Percentiles rank a stretch among this genome's conserved stretches.
These are phyloP conservation scores for Verbascum thapsus DNA, from an alignment of 257 asterid species.

Conservation along the genomic window DNA sequence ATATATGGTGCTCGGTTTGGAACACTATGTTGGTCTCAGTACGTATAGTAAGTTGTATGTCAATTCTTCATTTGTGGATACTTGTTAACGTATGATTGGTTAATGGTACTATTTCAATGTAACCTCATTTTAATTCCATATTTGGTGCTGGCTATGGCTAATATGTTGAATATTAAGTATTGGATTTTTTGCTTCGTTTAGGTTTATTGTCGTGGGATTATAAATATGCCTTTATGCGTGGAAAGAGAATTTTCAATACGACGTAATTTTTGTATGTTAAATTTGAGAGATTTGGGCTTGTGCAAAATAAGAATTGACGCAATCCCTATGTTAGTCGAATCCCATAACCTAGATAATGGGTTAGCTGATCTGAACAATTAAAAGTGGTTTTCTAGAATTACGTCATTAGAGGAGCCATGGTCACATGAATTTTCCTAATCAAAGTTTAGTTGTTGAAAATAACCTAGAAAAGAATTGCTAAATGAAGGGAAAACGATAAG, in stretches of 20 bases:
- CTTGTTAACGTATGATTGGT: not conserved
- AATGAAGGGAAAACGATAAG: no score
- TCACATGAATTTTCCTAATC: no score
- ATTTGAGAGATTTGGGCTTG: no score
- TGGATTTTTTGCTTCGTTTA: not conserved
- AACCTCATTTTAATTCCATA: not conserved
- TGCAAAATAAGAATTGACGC: no score
- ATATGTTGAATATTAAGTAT: not conserved
- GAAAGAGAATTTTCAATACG: not conserved
- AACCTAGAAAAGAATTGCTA: no score
- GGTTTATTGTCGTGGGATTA: not conserved
- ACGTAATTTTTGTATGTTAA: no score
- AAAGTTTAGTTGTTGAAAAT: no score
- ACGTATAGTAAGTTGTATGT: not conserved
- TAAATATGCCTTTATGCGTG: not conserved
- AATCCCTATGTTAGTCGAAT: no score
- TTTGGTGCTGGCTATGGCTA: slow-evolving; percentile 1
- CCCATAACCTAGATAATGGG: no score
- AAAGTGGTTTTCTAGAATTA: no score
- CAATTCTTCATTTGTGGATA: not conserved
- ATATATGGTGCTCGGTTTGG: slow-evolving; percentile 23
- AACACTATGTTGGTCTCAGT: not conserved
- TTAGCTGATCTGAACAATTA: no score
- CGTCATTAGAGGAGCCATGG: no score
- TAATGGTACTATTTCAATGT: not conserved